Evolutionary conservation across 192 early-diverging fungal species (phyloP).

Genomic region (Backusella psychrophila): DNA sequence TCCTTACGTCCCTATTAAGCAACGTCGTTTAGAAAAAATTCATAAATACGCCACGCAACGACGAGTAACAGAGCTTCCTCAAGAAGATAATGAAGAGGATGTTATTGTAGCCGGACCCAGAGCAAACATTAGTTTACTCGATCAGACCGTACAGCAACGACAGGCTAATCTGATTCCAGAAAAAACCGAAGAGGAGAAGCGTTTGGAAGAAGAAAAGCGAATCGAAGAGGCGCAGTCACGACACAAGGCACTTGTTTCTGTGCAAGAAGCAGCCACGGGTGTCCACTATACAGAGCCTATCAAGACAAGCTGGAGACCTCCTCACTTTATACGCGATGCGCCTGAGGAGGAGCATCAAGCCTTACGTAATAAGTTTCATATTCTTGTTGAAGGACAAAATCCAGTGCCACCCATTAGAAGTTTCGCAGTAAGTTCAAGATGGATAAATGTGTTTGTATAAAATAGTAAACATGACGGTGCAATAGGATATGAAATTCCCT

Average conservation of each 20-base stretch:
- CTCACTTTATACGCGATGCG: conserved; percentile 65
- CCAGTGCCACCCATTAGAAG: conserved; percentile 80
- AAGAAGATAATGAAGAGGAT: conserved; percentile 43
- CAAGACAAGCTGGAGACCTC: conserved; percentile 82
- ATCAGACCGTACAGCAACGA: conserved; percentile 78
- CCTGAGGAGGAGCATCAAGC: conserved; percentile 47
- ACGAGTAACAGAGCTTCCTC: conserved; percentile 26
- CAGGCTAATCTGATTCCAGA: conserved; percentile 56
- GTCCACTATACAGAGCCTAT: conserved; percentile 86
- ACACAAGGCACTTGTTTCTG: conserved; percentile 78
- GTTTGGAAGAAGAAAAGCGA: conserved; percentile 78
- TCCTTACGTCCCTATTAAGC: conserved; percentile 74
- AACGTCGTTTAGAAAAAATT: conserved; percentile 58
- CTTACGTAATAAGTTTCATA: conserved; percentile 83
- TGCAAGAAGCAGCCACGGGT: conserved; percentile 83
- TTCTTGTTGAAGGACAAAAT: conserved; percentile 85
- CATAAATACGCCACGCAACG: conserved; percentile 39
- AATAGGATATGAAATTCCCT: conserved; percentile 83
- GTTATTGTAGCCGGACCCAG: conserved; percentile 51
- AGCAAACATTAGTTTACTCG: conserved; percentile 73
- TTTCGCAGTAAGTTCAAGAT: conserved; percentile 49
- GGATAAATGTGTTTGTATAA: neutral
- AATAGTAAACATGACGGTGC: neutral
- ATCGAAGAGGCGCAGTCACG: conserved; percentile 81
- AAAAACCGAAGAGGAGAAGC: conserved; percentile 80